Conservation (phyloP, 2,329 filamentous ascomycete genomes). For the Chrysoporthe cubensis region DNA sequence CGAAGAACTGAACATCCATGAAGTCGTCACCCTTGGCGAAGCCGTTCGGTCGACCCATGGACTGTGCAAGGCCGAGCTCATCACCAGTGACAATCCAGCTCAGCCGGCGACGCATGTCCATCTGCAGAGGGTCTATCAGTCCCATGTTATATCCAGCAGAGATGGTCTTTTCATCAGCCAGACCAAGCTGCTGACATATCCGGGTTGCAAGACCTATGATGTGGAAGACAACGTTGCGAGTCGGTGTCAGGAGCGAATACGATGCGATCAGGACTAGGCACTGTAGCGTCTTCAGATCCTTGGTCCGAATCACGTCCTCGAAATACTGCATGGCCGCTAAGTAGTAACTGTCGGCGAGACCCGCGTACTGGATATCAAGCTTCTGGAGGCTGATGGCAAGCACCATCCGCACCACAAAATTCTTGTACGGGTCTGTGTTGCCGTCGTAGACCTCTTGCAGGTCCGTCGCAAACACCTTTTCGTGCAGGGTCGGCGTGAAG, state of each 20-base stretch:
- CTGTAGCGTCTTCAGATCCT: constrained; percentile 88
- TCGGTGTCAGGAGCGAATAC: constrained; percentile 91
- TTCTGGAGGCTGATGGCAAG: constrained; percentile 95
- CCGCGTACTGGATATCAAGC: constrained; percentile 86
- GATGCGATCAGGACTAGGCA: constrained; percentile 86
- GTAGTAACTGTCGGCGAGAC: constrained; percentile 93
- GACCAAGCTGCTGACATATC: constrained; percentile 84
- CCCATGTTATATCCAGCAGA: constrained; percentile 62
- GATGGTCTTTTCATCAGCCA: constrained; percentile 89
- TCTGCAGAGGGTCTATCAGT: constrained; percentile 69
- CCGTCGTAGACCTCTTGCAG: constrained; percentile 81
- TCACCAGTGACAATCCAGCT: constrained; percentile 89
- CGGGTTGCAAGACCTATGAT: constrained; percentile 86
- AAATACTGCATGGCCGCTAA: constrained; percentile 84
- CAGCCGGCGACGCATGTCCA: constrained; percentile 87
- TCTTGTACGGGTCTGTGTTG: constrained; percentile 77
- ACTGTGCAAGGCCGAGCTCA: constrained; percentile 86
- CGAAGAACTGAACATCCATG: constrained; percentile 85
- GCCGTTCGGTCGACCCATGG: constrained; percentile 82
- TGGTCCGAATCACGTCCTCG: constrained; percentile 81
- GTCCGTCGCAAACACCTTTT: constrained; percentile 75
- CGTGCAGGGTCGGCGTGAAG: constrained; percentile 85
- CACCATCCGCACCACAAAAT: constrained; percentile 88
- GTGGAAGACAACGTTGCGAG: constrained; percentile 90
- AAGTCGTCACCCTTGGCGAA: constrained; percentile 83